Evolutionary conservation across 495 filamentous ascomycete genomes (phyloP), one percentile per base, ranked within the genome.

Genomic region (Penicilliopsis zonata): DNA sequence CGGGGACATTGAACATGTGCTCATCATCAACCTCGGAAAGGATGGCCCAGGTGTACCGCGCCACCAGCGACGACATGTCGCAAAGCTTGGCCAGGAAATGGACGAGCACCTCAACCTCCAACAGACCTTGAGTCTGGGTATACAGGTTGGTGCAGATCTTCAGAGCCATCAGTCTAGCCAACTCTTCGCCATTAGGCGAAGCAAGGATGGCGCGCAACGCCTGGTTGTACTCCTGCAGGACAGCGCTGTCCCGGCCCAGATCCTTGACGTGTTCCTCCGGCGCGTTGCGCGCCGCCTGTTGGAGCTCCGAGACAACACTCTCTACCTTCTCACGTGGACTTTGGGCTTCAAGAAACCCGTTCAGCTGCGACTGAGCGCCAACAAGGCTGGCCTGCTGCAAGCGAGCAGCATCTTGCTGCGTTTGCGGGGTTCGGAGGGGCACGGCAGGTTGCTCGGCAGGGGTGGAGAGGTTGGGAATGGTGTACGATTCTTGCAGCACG

Each of bases 51-150:
- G 80, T 73, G 20, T 83, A 75, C n/a, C 79, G 71, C n/a, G 74
- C 73, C 28, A 85, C 82, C 18, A 72, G 65, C 4, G 72, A 69
- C 19, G 80, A 82, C 46, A 87, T 71, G 40, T 83, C 74, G 50
- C 81, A 85, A n/a, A 94, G 56, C 35, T 78, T 78, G 34, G 79
- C 69, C 10, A 99, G 69, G 6, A 96, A 62, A 33, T 86, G 73
- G 0, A 86, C 84, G 9, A 95, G 67, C 26, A 84, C 72, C 49
- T 96, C 86, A 22, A 93, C 65, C 36, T 86, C 78, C 18, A 94
- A 54, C 9, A 67, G 67, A 21, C 65, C 68, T 29, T 66, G 57
- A 1, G 54, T 56, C 29, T 80, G 70, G 22, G 61, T 55, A 42
- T 76, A 90, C 3, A 96, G 64, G 10, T 68, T 63, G 7, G 69